phyloP scores from a whole-genome alignment of 768 basidiomycete species.

The Sporobolomyces pararoseus region DNA sequence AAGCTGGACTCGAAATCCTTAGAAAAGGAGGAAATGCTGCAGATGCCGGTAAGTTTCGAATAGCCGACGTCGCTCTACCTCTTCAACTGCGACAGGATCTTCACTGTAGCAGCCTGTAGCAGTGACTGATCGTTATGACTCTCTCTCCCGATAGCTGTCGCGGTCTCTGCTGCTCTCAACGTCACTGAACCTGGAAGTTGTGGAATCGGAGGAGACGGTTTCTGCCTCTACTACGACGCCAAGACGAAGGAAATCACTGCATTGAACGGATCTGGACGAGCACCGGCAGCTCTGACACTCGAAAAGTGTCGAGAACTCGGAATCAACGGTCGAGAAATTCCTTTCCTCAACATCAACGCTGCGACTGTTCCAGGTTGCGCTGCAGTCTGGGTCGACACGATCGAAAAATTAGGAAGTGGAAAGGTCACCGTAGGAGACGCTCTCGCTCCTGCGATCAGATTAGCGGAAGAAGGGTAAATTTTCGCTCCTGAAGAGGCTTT shows the following conservation, averaged over 20 bases:
- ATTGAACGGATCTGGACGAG: constrained; percentile 85
- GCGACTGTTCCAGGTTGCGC: constrained; percentile 65
- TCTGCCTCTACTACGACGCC: constrained; percentile 74
- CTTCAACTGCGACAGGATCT: background rate
- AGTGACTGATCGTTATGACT: background rate
- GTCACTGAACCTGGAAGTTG: constrained; percentile 76
- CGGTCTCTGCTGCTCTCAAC: constrained; percentile 85
- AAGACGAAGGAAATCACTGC: constrained; percentile 75
- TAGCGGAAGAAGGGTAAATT: constrained; percentile 82
- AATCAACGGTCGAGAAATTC: constrained; percentile 65
- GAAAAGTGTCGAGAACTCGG: constrained; percentile 70
- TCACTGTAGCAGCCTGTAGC: no score
- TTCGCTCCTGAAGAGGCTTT: constrained; percentile 12
- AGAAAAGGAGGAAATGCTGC: constrained; percentile 90
- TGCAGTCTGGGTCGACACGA: constrained; percentile 88
- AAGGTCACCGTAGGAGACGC: constrained; percentile 65
- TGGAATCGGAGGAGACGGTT: constrained; percentile 62
- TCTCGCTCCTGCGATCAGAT: constrained; percentile 78
- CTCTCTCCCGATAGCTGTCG: constrained; percentile 64
- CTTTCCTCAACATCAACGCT: constrained; percentile 73
- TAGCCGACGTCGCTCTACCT: background rate
- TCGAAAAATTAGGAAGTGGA: constrained; percentile 76
- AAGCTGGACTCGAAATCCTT: constrained; percentile 86
- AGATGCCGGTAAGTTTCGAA: constrained; percentile 52
- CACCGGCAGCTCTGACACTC: constrained; percentile 73